A percentile compares a stretch with the other conserved stretches of the same genome.
These are phyloP conservation scores for Dryas octopetala DNA, from an alignment of 306 rosid genomes.

Conservation along the genomic window DNA sequence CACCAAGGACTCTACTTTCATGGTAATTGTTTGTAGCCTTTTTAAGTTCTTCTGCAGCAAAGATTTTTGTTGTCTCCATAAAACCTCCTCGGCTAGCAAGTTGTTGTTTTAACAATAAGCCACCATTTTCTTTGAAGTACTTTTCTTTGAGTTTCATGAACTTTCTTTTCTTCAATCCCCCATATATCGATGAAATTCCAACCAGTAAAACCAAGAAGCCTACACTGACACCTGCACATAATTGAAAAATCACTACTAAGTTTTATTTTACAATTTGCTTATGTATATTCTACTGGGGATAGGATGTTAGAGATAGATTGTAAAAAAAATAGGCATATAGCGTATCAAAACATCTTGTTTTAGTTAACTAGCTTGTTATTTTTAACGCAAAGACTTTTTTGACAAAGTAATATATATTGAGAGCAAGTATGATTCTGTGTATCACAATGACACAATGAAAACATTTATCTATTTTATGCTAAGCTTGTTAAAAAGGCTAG, in stretches of 20 bases:
- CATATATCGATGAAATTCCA: not conserved
- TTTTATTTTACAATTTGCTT: too few species aligned
- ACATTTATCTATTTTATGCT: too few species aligned
- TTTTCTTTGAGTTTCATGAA: constrained; percentile 14
- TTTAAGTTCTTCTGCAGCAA: constrained; percentile 6
- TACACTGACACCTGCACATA: constrained; percentile 14
- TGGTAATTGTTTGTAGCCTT: constrained; percentile 14
- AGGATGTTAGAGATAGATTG: too few species aligned
- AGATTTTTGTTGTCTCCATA: constrained; percentile 5
- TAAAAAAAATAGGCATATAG: too few species aligned
- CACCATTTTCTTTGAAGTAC: constrained; percentile 29
- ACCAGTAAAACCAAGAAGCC: constrained; percentile 5
- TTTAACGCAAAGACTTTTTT: not conserved
- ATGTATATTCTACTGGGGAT: too few species aligned
- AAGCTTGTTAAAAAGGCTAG: too few species aligned
- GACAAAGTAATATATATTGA: too few species aligned
- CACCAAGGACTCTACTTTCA: constrained; percentile 1
- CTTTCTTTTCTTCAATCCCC: constrained; percentile 23
- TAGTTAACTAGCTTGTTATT: too few species aligned
- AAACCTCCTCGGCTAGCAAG: not conserved
- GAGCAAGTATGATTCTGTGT: too few species aligned
- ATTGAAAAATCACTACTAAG: too few species aligned
- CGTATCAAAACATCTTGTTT: too few species aligned
- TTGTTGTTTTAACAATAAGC: constrained; percentile 3
- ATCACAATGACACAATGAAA: too few species aligned